These are phyloP conservation scores for Coriolopsis trogii DNA, from an alignment of 1,284 basidiomycete genomes.

Conservation along the genomic window DNA sequence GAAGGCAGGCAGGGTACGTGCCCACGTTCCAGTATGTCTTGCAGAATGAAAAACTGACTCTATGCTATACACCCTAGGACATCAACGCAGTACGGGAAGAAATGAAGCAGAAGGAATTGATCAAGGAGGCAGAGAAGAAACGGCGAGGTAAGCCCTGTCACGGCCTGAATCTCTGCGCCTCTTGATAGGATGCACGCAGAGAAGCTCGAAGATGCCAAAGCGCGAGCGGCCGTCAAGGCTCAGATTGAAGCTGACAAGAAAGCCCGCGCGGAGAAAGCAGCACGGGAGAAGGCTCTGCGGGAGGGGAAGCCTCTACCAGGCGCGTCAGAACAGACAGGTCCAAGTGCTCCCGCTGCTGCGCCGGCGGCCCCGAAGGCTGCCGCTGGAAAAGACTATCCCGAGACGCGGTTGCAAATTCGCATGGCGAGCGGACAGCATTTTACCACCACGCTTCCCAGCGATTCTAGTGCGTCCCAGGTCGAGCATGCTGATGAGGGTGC, in stretches of 20 bases:
- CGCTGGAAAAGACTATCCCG: constrained; percentile 76
- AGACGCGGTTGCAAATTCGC: constrained; percentile 86
- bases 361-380: constrained; percentile 43
- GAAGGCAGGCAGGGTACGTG: constrained; percentile 79
- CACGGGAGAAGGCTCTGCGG: constrained; percentile 85
- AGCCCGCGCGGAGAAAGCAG: constrained; percentile 84
- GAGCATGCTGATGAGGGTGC: neutral
- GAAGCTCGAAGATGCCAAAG: constrained; percentile 85
- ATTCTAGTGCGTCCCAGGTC: constrained; percentile 63
- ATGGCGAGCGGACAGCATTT: constrained; percentile 78
- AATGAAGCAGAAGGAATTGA: constrained; percentile 74
- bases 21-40: neutral
- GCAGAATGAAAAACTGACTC: too few species aligned
- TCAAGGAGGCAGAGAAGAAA: constrained; percentile 81
- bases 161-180: neutral
- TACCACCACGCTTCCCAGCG: constrained; percentile 79
- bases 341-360: constrained; percentile 42
- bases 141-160: constrained; percentile 58
- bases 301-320: constrained; percentile 63
- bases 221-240: constrained; percentile 82
- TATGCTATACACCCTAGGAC: too few species aligned
- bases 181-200: constrained; percentile 51
- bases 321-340: constrained; percentile 15
- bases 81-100: constrained; percentile 76
- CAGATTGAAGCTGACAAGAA: constrained; percentile 95